These are phyloP conservation scores for Ascochyta pisi DNA, from an alignment of 2,329 filamentous ascomycete genomes.

Conservation along the genomic window DNA sequence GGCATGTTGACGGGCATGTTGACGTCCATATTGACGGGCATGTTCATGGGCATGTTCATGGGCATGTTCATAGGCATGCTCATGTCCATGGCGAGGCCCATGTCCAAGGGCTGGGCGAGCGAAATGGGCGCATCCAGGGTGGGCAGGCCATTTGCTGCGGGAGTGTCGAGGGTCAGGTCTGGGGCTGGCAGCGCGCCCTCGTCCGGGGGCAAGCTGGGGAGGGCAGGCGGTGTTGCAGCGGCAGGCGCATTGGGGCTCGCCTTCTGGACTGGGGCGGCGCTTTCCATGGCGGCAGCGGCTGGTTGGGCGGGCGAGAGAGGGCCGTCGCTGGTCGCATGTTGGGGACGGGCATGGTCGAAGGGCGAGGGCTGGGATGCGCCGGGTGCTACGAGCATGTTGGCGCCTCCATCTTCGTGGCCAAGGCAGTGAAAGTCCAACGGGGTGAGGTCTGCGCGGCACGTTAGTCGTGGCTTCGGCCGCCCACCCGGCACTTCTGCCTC, in stretches of 20 bases:
- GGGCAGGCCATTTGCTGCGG: slow-evolving; percentile 20
- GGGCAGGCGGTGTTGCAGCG: slow-evolving; percentile 20
- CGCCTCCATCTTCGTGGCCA: slow-evolving; percentile 36
- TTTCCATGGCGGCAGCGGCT: slow-evolving; percentile 37
- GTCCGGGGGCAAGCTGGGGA: slow-evolving; percentile 5
- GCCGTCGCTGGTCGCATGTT: slow-evolving; percentile 34
- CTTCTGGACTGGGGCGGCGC: slow-evolving; percentile 34
- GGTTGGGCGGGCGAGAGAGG: slow-evolving; percentile 24
- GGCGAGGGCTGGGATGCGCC: slow-evolving; percentile 24
- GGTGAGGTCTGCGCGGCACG: slow-evolving; percentile 16
- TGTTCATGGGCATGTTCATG: slow-evolving; percentile 17
- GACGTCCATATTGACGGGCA: slow-evolving; percentile 27
- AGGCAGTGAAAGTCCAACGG: slow-evolving; percentile 1
- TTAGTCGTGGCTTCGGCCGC: slow-evolving; percentile 14
- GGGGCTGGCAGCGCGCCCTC: slow-evolving; percentile 14
- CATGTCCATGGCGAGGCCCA: slow-evolving; percentile 19
- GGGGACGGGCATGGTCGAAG: slow-evolving; percentile 30
- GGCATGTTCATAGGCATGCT: slow-evolving; percentile 13
- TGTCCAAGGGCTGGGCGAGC: slow-evolving; percentile 23
- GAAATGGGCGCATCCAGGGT: slow-evolving; percentile 33
- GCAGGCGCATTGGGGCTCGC: slow-evolving; percentile 25
- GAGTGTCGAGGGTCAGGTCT: slow-evolving; percentile 9
- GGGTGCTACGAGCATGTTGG: slow-evolving; percentile 42
- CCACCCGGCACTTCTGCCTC: slow-evolving; percentile 7
- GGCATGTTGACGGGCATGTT: slow-evolving; percentile 24